Evolutionary conservation across 2,329 filamentous ascomycete genomes (phyloP), one percentile per base, ranked within the genome.

Genomic region (Alternaria arbusti): DNA sequence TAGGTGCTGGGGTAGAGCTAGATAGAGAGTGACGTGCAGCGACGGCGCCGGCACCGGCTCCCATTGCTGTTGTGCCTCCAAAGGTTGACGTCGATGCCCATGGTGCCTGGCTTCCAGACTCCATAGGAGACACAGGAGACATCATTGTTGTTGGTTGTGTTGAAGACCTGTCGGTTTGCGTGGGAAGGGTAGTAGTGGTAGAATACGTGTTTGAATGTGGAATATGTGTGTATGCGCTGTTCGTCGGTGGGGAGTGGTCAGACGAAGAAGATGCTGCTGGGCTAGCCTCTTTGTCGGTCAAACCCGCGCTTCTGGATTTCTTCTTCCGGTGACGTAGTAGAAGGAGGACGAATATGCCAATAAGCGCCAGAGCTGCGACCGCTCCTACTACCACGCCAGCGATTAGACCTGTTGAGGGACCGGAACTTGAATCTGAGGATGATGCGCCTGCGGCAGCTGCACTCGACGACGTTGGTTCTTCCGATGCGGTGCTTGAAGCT

Each of bases 301-400:
- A n/a, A 12, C 22, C 7, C 20, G 49, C 26, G 4, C 40, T 45
- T 30, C 12, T 11, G 4, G 17, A 32, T 32, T 66, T 64, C 28
- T 55, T 61, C 23, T 57, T 62, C 15, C 60, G 54, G 20, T 67
- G 57, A 6, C 61, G 64, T 1, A 64, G 55, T 11, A 69, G 49
- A 40, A 71, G 44, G 32, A 65, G 59, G 12, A 69, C 23, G 23
- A 67, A 56, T 49, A 64, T 66, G 30, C 61, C 66, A 40, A 66
- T 36, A 1, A 68, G 32, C 4, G 54, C 57, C 12, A 68, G 52
- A 23, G 58, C 61, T n/a, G 64, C 64, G n/a, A 68, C 30, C 13
- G 52, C 54, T 22, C 64, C 64, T 47, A 68, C 56, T 15, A 63
- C 64, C 8, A 60, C 61, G 13, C 66, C 66, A 9, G 59, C 66